Percentiles rank a stretch among this genome's conserved stretches.
Conservation (phyloP, 2,329 filamentous ascomycete species). For the Arthroderma sp. region DNA sequence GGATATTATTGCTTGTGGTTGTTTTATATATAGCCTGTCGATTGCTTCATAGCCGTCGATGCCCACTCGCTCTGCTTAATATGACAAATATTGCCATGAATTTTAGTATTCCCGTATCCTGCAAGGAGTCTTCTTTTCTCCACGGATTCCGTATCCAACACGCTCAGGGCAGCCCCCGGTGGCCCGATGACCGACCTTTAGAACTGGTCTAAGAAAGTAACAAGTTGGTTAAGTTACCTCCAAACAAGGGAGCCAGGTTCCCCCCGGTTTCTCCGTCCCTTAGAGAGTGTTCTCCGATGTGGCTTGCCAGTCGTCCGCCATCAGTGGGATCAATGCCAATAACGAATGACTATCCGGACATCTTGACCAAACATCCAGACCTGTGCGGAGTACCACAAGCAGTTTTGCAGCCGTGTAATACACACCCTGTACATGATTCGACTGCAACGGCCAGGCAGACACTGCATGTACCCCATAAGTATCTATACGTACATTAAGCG, state of each 20-base stretch:
- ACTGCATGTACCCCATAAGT: neutral
- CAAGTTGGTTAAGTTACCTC: neutral
- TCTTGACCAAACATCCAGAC: too few relatives aligned
- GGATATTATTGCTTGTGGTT: neutral
- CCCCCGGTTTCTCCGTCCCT: neutral
- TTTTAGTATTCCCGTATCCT: too few relatives aligned
- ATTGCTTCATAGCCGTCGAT: neutral
- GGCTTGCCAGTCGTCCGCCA: neutral
- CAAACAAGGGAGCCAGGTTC: neutral
- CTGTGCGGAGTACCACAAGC: too few relatives aligned
- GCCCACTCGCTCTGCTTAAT: neutral
- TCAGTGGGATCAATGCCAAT: neutral
- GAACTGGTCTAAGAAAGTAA: neutral
- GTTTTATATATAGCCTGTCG: neutral
- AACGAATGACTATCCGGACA: neutral
- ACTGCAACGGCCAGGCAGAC: neutral
- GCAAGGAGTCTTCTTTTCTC: too few relatives aligned
- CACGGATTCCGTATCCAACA: too few relatives aligned
- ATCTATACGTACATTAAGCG: neutral
- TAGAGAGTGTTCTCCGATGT: neutral
- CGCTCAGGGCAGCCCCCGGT: neutral
- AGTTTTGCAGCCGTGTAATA: neutral
- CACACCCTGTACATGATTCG: neutral
- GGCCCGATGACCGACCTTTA: conserved; percentile 2
- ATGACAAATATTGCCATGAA: neutral